Evolutionary conservation across 345 rosid species (phyloP).

Genomic region (Citrus unshiu): DNA sequence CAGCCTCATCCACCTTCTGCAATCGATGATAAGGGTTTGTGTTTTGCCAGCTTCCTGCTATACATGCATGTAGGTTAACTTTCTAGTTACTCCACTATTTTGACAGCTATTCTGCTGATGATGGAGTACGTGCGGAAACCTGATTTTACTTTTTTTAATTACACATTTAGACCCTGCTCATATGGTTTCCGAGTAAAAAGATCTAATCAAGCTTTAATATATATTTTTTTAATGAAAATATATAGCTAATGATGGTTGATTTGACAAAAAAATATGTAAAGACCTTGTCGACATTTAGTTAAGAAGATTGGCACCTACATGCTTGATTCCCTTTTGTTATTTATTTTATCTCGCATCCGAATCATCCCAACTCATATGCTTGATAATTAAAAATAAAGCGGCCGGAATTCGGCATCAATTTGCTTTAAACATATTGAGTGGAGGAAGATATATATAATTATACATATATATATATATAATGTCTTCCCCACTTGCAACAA

Average conservation of each 20-base stretch:
- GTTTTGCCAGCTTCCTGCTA: no score
- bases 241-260: not conserved
- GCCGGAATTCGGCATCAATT: not conserved
- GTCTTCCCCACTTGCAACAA: slow-evolving; percentile 1
- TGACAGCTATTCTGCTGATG: not conserved
- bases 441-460: not conserved
- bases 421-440: not conserved
- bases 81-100: not conserved
- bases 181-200: no score
- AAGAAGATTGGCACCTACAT: not conserved
- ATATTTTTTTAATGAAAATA: no score
- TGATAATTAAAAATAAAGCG: not conserved
- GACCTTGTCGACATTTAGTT: not conserved
- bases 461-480: not conserved
- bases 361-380: not conserved
- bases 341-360: not conserved
- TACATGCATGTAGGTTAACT: not conserved
- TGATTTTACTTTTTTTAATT: not conserved
- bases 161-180: not conserved
- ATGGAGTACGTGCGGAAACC: not conserved
- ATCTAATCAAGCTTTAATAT: no score
- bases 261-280: not conserved
- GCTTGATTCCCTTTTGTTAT: not conserved
- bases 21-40: not conserved
- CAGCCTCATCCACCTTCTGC: not conserved